phyloP scores from a whole-genome alignment of 2,329 filamentous ascomycete genomes.

The Alternaria arbusti region DNA sequence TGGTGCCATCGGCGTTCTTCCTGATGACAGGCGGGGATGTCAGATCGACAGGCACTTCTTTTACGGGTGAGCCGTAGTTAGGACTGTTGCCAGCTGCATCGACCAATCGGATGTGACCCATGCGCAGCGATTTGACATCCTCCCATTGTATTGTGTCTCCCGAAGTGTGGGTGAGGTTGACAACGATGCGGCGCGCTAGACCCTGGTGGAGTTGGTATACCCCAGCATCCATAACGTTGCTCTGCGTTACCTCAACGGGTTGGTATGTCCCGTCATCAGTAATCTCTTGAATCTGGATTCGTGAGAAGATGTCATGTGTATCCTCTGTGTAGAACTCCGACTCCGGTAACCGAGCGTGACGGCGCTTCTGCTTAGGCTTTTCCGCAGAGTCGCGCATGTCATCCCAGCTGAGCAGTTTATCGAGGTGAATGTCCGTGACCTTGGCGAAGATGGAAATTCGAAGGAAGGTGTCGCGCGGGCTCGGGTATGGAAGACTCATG shows the following conservation, averaged over 20 bases:
- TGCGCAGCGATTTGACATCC: conserved; percentile 75
- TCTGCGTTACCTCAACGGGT: conserved; percentile 91
- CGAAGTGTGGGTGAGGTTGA: conserved; percentile 90
- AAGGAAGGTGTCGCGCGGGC: conserved; percentile 74
- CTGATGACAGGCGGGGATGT: conserved; percentile 79
- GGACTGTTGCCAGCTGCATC: conserved; percentile 86
- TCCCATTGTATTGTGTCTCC: conserved; percentile 89
- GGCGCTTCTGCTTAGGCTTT: conserved; percentile 63
- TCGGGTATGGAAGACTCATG: conserved; percentile 88
- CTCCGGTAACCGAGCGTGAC: conserved; percentile 78
- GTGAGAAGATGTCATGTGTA: conserved; percentile 88
- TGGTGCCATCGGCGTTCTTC: conserved; percentile 88
- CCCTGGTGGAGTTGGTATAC: conserved; percentile 96
- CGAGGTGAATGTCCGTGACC: conserved; percentile 90
- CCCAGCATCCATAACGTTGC: conserved; percentile 80
- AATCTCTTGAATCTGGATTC: conserved; percentile 88
- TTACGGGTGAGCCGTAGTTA: conserved; percentile 73
- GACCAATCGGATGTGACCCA: conserved; percentile 81
- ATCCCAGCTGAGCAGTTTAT: conserved; percentile 98
- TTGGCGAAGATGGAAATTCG: conserved; percentile 91
- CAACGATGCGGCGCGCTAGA: conserved; percentile 82
- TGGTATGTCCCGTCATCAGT: conserved; percentile 89
- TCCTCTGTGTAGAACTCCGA: conserved; percentile 93
- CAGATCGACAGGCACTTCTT: conserved; percentile 78
- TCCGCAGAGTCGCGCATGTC: conserved; percentile 84